Evolutionary conservation across 164 flowering plant genomes (phyloP).

Genomic region (Liriodendron chinense): DNA sequence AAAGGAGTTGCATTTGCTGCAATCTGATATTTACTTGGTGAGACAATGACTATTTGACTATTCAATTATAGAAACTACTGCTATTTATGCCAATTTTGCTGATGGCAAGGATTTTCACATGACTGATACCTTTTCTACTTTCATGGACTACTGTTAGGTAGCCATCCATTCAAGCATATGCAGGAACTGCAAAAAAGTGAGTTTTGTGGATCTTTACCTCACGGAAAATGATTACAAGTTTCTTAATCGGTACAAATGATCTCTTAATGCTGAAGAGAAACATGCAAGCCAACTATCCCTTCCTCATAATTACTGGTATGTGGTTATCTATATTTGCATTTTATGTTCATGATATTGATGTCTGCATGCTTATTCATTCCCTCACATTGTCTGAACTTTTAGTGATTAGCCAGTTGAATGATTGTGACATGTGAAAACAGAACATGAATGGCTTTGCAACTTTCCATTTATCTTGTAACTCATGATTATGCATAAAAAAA

Average conservation of each 20-base stretch:
- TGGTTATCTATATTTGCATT: background rate
- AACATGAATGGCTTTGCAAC: background rate
- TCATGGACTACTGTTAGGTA: background rate
- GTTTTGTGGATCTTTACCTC: background rate
- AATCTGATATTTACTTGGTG: too few relatives aligned
- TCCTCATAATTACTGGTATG: background rate
- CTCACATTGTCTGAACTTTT: background rate
- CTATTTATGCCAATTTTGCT: background rate
- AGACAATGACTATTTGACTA: background rate
- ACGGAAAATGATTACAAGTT: background rate
- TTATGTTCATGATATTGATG: background rate
- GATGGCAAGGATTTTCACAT: background rate
- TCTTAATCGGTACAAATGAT: background rate
- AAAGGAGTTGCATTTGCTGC: too few relatives aligned
- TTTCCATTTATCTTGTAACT: background rate
- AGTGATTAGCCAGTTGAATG: background rate
- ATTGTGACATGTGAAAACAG: background rate
- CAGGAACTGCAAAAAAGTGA: conserved; percentile 1
- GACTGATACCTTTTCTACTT: background rate
- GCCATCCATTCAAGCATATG: background rate
- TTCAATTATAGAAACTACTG: background rate
- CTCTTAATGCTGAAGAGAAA: background rate
- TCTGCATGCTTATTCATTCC: background rate
- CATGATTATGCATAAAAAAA: too few relatives aligned
- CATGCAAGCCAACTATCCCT: background rate